Conservation (phyloP, 768 basidiomycete species). For the Saitozyma sp. region DNA sequence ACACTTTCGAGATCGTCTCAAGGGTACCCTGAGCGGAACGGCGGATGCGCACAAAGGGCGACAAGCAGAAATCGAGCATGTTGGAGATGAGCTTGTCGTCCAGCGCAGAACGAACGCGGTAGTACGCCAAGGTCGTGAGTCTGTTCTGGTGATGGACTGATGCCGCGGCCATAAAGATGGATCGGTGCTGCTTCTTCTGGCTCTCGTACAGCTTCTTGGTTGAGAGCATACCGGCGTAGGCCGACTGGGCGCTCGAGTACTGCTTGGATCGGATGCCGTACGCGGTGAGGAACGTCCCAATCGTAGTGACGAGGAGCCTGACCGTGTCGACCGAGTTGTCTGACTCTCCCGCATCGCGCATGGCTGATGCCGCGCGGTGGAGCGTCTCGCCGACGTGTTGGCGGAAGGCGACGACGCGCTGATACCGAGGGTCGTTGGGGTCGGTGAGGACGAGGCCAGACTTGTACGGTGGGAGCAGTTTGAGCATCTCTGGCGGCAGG, state of each 20-base stretch:
- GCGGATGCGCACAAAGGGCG: slow-evolving; percentile 48
- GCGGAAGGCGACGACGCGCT: slow-evolving; percentile 63
- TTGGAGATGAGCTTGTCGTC: slow-evolving; percentile 55
- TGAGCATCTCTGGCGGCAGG: slow-evolving; percentile 68
- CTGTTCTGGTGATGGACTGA: slow-evolving; percentile 45
- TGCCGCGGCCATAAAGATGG: slow-evolving; percentile 35
- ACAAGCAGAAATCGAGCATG: slow-evolving; percentile 54
- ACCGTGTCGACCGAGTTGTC: slow-evolving; percentile 68
- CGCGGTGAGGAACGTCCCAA: slow-evolving; percentile 46
- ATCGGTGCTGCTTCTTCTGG: slow-evolving; percentile 41
- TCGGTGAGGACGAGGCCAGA: slow-evolving; percentile 71
- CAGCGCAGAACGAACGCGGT: slow-evolving; percentile 50
- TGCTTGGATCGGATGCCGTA: slow-evolving; percentile 48
- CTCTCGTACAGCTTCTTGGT: slow-evolving; percentile 43
- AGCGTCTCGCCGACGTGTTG: slow-evolving; percentile 68
- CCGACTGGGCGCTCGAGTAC: slow-evolving; percentile 32
- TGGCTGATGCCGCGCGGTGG: slow-evolving; percentile 66
- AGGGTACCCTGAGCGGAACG: slow-evolving; percentile 31
- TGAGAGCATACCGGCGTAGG: slow-evolving; percentile 29
- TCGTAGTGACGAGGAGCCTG: slow-evolving; percentile 40
- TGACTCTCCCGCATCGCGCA: slow-evolving; percentile 66
- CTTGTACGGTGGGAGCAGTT: slow-evolving; percentile 62
- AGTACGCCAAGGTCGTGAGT: slow-evolving; percentile 47
- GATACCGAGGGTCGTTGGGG: slow-evolving; percentile 65
- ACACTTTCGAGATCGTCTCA: slow-evolving; percentile 45